Conservation (phyloP, 164 flowering plant species). For the Chimonanthus praecox region DNA sequence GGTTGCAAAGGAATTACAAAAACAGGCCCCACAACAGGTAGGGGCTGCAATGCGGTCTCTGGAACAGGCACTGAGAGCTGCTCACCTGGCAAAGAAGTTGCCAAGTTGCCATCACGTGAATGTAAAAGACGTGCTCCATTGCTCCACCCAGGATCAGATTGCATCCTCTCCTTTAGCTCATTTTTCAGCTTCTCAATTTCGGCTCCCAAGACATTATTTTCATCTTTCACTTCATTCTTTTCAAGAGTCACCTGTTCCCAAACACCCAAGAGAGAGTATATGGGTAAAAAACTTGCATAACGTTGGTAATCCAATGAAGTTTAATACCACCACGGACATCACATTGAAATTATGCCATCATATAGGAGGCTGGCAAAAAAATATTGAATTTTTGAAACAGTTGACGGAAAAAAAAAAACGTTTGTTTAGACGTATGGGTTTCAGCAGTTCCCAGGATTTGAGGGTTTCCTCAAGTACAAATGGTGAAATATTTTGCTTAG, state of each 20-base stretch:
- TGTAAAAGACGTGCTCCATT: constrained; percentile 26
- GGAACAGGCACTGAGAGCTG: constrained; percentile 12
- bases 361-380: too few relatives aligned
- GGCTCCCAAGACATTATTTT: constrained; percentile 36
- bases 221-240: constrained; percentile 53
- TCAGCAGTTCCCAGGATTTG: too few relatives aligned
- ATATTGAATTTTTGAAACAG: too few relatives aligned
- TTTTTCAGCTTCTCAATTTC: constrained; percentile 39
- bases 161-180: constrained; percentile 30
- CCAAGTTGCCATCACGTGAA: constrained; percentile 13
- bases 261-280: neutral
- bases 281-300: neutral
- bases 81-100: constrained; percentile 18
- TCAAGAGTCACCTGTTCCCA: constrained; percentile 38
- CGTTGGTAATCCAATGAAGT: neutral
- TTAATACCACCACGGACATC: neutral
- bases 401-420: too few relatives aligned
- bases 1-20: constrained; percentile 36
- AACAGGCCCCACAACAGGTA: constrained; percentile 34
- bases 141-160: constrained; percentile 31
- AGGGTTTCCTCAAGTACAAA: too few relatives aligned
- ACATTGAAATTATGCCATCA: neutral
- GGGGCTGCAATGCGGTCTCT: neutral
- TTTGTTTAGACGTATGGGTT: too few relatives aligned
- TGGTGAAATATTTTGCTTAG: too few relatives aligned